phyloP scores from a whole-genome alignment of 441 rosid species.

The Biscutella auriculata region DNA sequence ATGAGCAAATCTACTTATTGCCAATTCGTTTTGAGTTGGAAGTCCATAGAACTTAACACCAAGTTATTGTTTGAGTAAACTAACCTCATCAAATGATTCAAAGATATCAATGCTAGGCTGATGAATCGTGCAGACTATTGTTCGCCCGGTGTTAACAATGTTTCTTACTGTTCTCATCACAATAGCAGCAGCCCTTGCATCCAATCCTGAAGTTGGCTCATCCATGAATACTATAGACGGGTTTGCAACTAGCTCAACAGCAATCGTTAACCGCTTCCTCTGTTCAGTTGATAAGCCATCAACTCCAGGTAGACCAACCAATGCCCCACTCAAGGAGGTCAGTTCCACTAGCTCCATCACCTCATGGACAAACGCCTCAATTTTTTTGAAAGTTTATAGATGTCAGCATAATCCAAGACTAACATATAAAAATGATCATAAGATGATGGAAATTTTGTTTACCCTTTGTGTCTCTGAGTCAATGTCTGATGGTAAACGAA shows the following conservation, averaged over 20 bases:
- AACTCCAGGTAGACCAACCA: constrained; percentile 92
- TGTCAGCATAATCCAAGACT: constrained; percentile 12
- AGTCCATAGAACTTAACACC: too few species aligned
- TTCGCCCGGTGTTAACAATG: constrained; percentile 87
- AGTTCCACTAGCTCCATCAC: constrained; percentile 98
- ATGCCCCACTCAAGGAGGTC: constrained; percentile 64
- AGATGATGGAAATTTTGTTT: constrained; percentile 2
- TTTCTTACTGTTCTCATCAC: constrained; percentile 99
- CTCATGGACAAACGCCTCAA: constrained; percentile 89
- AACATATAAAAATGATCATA: not conserved
- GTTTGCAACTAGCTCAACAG: constrained; percentile 88
- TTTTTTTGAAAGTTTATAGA: constrained; percentile 12
- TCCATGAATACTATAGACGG: constrained; percentile 97
- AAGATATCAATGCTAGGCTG: constrained; percentile 96
- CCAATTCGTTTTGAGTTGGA: too few species aligned
- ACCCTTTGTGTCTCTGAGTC: constrained; percentile 74
- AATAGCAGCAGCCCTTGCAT: constrained; percentile 95
- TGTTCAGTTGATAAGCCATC: constrained; percentile 93
- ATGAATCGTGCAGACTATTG: constrained; percentile 95
- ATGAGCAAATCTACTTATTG: too few species aligned
- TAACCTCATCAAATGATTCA: constrained; percentile 93
- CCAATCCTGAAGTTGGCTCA: constrained; percentile 93
- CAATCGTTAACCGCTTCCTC: constrained; percentile 83
- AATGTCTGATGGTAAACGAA: constrained; percentile 70
- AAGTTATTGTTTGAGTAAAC: constrained; percentile 3